Evolutionary conservation across 371 early-diverging fungal species (phyloP).

Genomic region (Mucor indicus): DNA sequence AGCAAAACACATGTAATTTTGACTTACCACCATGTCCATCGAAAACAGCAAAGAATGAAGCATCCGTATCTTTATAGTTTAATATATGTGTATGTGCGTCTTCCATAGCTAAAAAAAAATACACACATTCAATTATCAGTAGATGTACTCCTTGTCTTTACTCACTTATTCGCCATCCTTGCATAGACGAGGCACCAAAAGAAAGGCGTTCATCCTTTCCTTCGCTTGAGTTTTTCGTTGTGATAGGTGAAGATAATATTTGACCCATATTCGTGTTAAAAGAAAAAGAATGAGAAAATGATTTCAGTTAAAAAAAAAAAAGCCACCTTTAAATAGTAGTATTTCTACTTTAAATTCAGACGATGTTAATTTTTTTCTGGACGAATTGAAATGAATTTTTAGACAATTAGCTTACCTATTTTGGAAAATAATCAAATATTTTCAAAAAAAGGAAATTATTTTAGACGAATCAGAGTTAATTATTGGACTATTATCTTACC

Average conservation of each 20-base stretch:
- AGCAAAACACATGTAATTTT: not conserved
- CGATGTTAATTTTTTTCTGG: no score
- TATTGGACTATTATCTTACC: no score
- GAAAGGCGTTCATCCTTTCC: constrained; percentile 73
- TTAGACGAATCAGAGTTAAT: no score
- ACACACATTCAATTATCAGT: not conserved
- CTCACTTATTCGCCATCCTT: constrained; percentile 96
- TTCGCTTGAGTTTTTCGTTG: constrained; percentile 77
- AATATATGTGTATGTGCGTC: constrained; percentile 92
- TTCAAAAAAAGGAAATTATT: no score
- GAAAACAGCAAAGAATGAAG: constrained; percentile 91
- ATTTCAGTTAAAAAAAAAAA: no score
- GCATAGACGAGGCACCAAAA: constrained; percentile 93
- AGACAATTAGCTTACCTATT: no score
- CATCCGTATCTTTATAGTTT: constrained; percentile 53
- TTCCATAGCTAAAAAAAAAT: constrained; percentile 79
- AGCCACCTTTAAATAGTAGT: no score
- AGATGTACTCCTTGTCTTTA: not conserved
- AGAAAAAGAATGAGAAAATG: no score
- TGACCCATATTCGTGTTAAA: constrained; percentile 98
- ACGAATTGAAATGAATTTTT: no score
- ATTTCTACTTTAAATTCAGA: no score
- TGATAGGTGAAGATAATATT: constrained; percentile 90
- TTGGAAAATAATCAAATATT: no score
- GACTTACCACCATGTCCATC: constrained; percentile 94